These are phyloP conservation scores for Darksidea phi DNA, from an alignment of 495 filamentous ascomycete species.

Conservation along the genomic window DNA sequence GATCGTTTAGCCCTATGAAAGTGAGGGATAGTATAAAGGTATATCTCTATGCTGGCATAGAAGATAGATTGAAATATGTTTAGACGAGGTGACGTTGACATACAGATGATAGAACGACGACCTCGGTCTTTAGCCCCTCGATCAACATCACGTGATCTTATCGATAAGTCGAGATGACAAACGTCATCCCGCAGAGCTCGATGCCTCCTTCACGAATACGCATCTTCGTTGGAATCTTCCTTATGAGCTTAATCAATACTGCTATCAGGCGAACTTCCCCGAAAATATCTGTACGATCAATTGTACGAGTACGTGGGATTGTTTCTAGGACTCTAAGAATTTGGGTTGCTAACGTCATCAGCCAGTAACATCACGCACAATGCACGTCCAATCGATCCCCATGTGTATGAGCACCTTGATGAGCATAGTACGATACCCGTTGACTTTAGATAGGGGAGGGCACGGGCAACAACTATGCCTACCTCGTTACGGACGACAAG, in stretches of 20 bases:
- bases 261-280: slow-evolving; percentile 17
- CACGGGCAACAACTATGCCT: slow-evolving; percentile 91
- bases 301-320: slow-evolving; percentile 14
- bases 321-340: neutral
- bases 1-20: too few relatives aligned
- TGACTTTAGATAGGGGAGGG: slow-evolving; percentile 71
- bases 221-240: slow-evolving; percentile 16
- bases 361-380: slow-evolving; percentile 48
- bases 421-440: neutral
- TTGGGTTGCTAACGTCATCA: slow-evolving; percentile 13
- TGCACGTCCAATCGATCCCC: slow-evolving; percentile 97
- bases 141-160: slow-evolving; percentile 1
- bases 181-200: slow-evolving; percentile 4
- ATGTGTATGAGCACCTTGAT: slow-evolving; percentile 73
- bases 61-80: too few relatives aligned
- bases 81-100: too few relatives aligned
- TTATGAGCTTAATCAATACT: slow-evolving; percentile 34
- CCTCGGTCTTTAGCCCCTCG: too few relatives aligned
- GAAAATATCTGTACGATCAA: slow-evolving; percentile 7
- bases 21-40: too few relatives aligned
- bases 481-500: slow-evolving; percentile 87
- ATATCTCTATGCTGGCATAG: too few relatives aligned
- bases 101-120: too few relatives aligned
- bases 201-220: neutral
- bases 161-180: neutral